Evolutionary conservation across 352 stramenopile species (phyloP).

Genomic region (Phytophthora pinifolia): DNA sequence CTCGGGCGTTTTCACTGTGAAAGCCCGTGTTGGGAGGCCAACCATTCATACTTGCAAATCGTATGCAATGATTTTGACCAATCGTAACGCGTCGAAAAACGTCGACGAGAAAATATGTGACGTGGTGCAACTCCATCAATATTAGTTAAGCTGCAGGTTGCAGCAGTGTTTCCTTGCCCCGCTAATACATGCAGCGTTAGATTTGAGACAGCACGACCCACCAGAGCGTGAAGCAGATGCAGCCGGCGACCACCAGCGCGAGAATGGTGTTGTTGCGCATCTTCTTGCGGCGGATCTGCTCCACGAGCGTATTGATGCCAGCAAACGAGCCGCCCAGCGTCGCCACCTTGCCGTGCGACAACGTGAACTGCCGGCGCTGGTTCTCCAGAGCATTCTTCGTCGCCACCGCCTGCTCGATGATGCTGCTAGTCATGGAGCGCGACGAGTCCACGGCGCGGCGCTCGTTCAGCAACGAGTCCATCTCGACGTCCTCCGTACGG

Average conservation of each 20-base stretch:
- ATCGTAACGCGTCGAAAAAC: background rate
- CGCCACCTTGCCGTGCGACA: conserved; percentile 82
- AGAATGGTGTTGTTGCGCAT: conserved; percentile 97
- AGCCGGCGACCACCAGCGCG: conserved; percentile 94
- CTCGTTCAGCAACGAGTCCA: conserved; percentile 82
- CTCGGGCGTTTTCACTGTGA: conserved; percentile 29
- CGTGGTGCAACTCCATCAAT: conserved; percentile 3
- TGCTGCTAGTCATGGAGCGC: conserved; percentile 76
- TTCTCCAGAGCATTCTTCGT: conserved; percentile 87
- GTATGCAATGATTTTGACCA: conserved; percentile 4
- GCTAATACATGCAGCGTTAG: conserved; percentile 25
- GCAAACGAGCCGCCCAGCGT: conserved; percentile 90
- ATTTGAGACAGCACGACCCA: conserved; percentile 85
- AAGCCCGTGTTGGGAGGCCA: conserved; percentile 16
- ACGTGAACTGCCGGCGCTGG: conserved; percentile 89
- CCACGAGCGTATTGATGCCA: conserved; percentile 95
- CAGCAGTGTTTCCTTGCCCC: too few relatives aligned
- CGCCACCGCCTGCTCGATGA: conserved; percentile 88
- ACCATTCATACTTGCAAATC: conserved; percentile 27
- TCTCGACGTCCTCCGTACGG: conserved; percentile 61
- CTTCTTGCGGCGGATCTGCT: conserved; percentile 96
- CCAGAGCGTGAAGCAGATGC: conserved; percentile 97
- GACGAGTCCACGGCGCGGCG: conserved; percentile 79
- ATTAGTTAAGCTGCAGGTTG: too few relatives aligned
- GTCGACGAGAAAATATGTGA: conserved; percentile 17